A percentile compares a stretch with the other conserved stretches of the same genome.
Conservation (phyloP, 306 rosid genomes). For the Vigna mungo region DNA sequence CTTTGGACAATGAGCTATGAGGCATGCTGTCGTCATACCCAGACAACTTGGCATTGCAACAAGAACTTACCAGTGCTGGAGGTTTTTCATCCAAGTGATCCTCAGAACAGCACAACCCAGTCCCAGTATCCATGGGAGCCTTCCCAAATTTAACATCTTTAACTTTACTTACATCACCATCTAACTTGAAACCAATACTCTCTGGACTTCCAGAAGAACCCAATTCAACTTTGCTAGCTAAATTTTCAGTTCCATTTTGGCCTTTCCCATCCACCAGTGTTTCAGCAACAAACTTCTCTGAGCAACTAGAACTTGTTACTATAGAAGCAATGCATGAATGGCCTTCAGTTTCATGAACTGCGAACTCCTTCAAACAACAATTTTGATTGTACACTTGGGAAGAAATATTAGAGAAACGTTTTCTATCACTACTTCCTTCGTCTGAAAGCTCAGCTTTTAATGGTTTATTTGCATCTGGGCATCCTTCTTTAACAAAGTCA, state of each 20-base stretch:
- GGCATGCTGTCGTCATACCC: conserved; percentile 53
- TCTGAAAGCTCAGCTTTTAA: conserved; percentile 59
- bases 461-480: conserved; percentile 47
- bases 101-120: conserved; percentile 52
- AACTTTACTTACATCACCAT: conserved; percentile 50
- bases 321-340: conserved; percentile 56
- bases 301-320: conserved; percentile 60
- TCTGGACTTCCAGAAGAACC: conserved; percentile 57
- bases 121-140: conserved; percentile 47
- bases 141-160: conserved; percentile 56
- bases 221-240: conserved; percentile 53
- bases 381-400: conserved; percentile 47
- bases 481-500: conserved; percentile 44
- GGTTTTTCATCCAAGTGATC: conserved; percentile 59
- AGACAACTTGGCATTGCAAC: conserved; percentile 62
- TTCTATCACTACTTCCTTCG: conserved; percentile 55
- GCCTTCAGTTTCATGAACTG: conserved; percentile 53
- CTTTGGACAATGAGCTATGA: conserved; percentile 54
- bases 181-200: conserved; percentile 58
- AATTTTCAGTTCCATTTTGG: conserved; percentile 53
- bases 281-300: conserved; percentile 56
- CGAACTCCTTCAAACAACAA: conserved; percentile 49
- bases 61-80: conserved; percentile 53
- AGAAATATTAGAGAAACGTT: conserved; percentile 48
- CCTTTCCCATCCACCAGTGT: conserved; percentile 49